phyloP scores from a whole-genome alignment of 2,329 filamentous ascomycete species.

The Penicillium sclerotiorum region DNA sequence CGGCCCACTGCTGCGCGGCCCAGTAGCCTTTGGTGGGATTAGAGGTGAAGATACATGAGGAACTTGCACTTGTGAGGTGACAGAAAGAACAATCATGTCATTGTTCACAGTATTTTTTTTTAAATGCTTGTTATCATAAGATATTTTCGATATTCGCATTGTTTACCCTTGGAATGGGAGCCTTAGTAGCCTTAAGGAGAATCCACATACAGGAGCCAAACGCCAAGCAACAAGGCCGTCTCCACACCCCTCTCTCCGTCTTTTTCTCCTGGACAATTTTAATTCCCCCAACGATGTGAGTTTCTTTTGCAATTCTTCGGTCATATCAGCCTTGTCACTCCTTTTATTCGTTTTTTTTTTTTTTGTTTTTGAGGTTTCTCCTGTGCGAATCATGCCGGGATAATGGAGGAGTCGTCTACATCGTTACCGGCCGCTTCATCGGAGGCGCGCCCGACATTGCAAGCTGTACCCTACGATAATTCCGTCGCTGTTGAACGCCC shows the following conservation, averaged over 20 bases:
- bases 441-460: constrained; percentile 29
- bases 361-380: constrained; percentile 6
- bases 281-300: constrained; percentile 18
- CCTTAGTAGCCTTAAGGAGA: no score
- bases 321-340: constrained; percentile 12
- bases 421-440: constrained; percentile 29
- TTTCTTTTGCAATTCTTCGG: constrained; percentile 6
- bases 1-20: constrained; percentile 30
- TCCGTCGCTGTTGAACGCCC: constrained; percentile 26
- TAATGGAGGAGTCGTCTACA: constrained; percentile 37
- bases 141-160: no score
- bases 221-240: constrained; percentile 21
- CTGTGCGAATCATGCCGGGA: constrained; percentile 38
- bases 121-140: no score
- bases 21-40: constrained; percentile 21
- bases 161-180: neutral
- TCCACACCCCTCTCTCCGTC: constrained; percentile 21
- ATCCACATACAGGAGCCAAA: neutral
- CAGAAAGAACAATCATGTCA: no score
- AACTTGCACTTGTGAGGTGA: no score
- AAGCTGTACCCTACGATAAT: constrained; percentile 31
- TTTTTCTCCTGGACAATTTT: constrained; percentile 21
- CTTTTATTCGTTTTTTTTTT: constrained; percentile 8
- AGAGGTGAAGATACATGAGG: no score
- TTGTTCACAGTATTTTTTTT: no score